Percentiles rank a stretch among this genome's conserved stretches.
Conservation (phyloP, 2,329 filamentous ascomycete genomes). For the Aspergillus clavatus region DNA sequence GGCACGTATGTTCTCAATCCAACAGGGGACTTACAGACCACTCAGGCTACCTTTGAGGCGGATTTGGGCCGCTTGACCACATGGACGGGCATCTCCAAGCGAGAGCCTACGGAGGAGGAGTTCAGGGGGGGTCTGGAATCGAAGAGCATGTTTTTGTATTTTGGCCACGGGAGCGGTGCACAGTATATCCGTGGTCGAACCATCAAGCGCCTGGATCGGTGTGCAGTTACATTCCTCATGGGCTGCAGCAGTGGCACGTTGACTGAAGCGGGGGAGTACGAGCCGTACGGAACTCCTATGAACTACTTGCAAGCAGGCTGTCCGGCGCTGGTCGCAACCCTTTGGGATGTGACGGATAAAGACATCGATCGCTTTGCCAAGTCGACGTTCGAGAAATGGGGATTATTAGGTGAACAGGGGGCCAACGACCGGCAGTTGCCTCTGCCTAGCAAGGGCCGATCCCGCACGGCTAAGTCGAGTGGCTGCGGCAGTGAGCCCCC, state of each 20-base stretch:
- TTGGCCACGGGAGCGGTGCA: constrained; percentile 89
- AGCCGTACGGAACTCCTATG: constrained; percentile 83
- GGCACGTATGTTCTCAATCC: constrained; percentile 81
- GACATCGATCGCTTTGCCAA: constrained; percentile 93
- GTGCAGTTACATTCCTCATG: constrained; percentile 83
- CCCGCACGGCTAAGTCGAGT: constrained; percentile 15
- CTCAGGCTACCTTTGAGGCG: constrained; percentile 68
- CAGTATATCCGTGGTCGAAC: constrained; percentile 88
- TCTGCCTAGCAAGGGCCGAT: constrained; percentile 23
- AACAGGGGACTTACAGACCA: constrained; percentile 73
- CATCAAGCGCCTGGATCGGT: constrained; percentile 71
- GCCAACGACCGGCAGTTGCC: not conserved
- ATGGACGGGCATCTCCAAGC: constrained; percentile 67
- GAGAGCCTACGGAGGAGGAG: constrained; percentile 68
- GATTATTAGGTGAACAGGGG: constrained; percentile 54
- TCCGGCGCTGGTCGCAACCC: constrained; percentile 81
- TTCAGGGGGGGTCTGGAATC: constrained; percentile 64
- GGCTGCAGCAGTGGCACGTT: constrained; percentile 85
- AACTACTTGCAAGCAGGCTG: constrained; percentile 86
- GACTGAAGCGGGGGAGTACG: constrained; percentile 76
- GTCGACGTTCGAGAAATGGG: constrained; percentile 78
- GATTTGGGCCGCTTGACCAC: constrained; percentile 50
- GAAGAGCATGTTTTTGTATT: constrained; percentile 79
- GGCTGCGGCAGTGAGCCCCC: not conserved
- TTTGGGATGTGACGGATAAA: constrained; percentile 97